phyloP scores from a whole-genome alignment of 129 eudicot species.

The Flaveria robusta region DNA sequence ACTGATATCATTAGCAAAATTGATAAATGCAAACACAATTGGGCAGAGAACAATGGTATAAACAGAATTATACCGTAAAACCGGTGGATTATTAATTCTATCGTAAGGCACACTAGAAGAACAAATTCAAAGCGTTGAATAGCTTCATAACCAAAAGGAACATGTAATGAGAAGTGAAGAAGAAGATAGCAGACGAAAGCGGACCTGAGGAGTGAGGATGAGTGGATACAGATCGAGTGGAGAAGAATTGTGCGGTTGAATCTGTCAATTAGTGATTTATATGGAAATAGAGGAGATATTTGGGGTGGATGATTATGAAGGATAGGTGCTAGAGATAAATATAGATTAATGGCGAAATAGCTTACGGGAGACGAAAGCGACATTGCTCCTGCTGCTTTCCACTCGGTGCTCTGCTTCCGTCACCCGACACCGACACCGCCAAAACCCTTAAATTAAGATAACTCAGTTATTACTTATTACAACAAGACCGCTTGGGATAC shows the following conservation, averaged over 20 bases:
- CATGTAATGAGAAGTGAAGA: neutral
- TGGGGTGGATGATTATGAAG: neutral
- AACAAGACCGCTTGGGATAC: no score
- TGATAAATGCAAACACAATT: neutral
- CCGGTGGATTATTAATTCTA: neutral
- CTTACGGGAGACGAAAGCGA: constrained; percentile 25
- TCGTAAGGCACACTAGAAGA: neutral
- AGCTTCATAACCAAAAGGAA: neutral
- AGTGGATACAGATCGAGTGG: constrained; percentile 14
- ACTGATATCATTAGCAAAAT: neutral
- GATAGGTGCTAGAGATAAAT: constrained; percentile 4
- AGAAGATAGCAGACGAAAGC: constrained; percentile 12
- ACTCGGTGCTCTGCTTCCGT: constrained; percentile 3
- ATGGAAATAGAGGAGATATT: neutral
- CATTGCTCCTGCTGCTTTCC: constrained; percentile 13
- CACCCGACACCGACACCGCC: neutral
- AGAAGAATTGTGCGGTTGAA: neutral
- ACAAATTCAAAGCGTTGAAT: neutral
- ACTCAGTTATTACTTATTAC: no score
- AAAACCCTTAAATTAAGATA: no score
- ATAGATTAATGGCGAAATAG: constrained; percentile 5
- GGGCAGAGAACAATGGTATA: neutral
- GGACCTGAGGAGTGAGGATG: neutral
- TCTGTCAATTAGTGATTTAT: neutral
- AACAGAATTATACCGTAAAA: neutral